These are phyloP conservation scores for Oryza longistaminata DNA, from an alignment of 176 grass and related monocot species.

Conservation along the genomic window DNA sequence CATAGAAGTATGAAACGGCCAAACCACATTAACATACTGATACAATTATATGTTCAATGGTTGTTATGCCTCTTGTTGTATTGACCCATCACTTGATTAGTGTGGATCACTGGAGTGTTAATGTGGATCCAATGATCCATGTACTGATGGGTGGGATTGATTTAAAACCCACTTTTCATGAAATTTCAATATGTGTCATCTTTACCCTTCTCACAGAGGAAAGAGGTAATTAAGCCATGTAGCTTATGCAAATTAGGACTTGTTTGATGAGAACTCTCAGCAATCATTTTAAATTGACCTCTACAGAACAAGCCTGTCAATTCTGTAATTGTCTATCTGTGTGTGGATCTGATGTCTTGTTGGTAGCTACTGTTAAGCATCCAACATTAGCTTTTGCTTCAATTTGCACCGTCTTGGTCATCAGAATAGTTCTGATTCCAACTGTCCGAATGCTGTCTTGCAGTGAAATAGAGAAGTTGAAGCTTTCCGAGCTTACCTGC, in stretches of 20 bases:
- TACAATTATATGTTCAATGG: background rate
- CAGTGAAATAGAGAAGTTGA: slow-evolving; percentile 96
- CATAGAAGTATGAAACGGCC: background rate
- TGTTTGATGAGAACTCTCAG: background rate
- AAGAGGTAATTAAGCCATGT: background rate
- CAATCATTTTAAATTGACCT: background rate
- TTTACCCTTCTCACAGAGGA: background rate
- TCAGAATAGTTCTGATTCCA: slow-evolving; percentile 23
- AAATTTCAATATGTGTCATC: background rate
- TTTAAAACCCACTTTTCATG: background rate
- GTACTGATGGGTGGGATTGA: background rate
- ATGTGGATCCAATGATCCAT: background rate
- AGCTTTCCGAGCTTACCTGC: slow-evolving; percentile 87
- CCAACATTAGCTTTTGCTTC: background rate
- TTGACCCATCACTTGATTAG: background rate
- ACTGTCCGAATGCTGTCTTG: slow-evolving; percentile 22
- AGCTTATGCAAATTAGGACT: background rate
- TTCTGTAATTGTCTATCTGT: background rate
- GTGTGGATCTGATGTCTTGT: background rate
- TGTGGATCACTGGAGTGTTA: background rate
- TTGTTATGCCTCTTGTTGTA: background rate
- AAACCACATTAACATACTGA: background rate
- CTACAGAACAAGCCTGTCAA: background rate
- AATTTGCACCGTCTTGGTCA: background rate
- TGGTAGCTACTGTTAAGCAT: background rate